Evolutionary conservation across 2,329 filamentous ascomycete species (phyloP).

Genomic region (Phoma herbarum): DNA sequence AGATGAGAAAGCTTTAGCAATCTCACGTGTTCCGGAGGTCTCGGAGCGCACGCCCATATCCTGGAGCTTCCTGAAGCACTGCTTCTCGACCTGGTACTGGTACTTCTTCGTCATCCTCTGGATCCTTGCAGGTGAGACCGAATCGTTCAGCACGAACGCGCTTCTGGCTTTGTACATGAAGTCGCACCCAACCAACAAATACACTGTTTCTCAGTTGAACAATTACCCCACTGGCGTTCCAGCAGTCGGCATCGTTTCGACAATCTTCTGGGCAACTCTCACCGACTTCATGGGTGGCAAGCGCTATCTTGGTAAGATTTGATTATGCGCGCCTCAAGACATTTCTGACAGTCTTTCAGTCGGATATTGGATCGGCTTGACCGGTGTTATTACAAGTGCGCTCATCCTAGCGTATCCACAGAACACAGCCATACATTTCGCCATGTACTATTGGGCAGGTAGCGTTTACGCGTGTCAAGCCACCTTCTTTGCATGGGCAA

Average conservation of each 20-base stretch:
- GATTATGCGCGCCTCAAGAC: no score
- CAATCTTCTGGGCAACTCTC: constrained; percentile 73
- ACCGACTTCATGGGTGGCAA: constrained; percentile 72
- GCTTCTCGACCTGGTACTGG: constrained; percentile 69
- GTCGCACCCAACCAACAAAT: constrained; percentile 55
- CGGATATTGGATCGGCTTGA: constrained; percentile 69
- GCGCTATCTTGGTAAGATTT: constrained; percentile 62
- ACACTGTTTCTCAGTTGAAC: constrained; percentile 61
- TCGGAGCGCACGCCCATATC: constrained; percentile 57
- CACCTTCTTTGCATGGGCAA: constrained; percentile 79
- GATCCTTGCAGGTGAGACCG: constrained; percentile 75
- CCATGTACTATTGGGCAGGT: constrained; percentile 75
- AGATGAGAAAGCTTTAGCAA: constrained; percentile 54
- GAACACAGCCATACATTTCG: constrained; percentile 66
- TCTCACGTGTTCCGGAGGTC: constrained; percentile 56
- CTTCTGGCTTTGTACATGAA: constrained; percentile 64
- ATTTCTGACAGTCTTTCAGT: constrained; percentile 28
- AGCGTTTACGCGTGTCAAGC: constrained; percentile 76
- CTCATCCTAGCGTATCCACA: constrained; percentile 66
- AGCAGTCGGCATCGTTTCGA: constrained; percentile 63
- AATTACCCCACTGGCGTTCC: constrained; percentile 64
- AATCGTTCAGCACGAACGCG: constrained; percentile 73
- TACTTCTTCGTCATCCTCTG: constrained; percentile 73
- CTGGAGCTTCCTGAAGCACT: constrained; percentile 61
- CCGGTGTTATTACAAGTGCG: constrained; percentile 67